These are phyloP conservation scores for Eucalyptus cladocalyx DNA, from an alignment of 345 rosid genomes.

Conservation along the genomic window DNA sequence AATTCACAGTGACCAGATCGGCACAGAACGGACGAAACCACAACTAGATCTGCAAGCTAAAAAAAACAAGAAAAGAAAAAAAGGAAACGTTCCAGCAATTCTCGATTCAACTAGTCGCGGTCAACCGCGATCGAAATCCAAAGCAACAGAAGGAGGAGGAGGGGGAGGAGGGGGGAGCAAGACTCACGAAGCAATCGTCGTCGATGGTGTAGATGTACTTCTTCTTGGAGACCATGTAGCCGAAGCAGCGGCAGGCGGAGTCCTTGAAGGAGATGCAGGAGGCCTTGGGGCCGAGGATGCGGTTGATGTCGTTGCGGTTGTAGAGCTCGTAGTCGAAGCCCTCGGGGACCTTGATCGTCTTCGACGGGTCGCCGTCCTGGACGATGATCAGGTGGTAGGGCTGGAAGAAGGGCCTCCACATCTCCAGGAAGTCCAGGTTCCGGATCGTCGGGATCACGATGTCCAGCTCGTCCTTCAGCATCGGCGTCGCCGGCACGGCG, in stretches of 20 bases:
- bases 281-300: conserved; percentile 33
- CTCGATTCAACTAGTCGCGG: background rate
- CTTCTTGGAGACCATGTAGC: conserved; percentile 32
- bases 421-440: conserved; percentile 38
- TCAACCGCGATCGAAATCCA: background rate
- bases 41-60: background rate
- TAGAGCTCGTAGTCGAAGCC: conserved; percentile 32
- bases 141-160: background rate
- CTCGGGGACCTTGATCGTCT: conserved; percentile 24
- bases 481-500: conserved; percentile 1
- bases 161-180: background rate
- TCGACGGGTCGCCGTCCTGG: conserved; percentile 36
- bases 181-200: conserved; percentile 33
- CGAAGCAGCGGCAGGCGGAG: conserved; percentile 34
- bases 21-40: background rate
- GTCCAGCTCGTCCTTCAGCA: conserved; percentile 26
- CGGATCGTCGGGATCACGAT: conserved; percentile 33
- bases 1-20: background rate
- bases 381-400: conserved; percentile 34
- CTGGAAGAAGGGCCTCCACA: conserved; percentile 39
- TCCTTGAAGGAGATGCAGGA: conserved; percentile 43
- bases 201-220: conserved; percentile 34
- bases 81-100: background rate
- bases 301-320: conserved; percentile 25
- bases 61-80: background rate